Conservation (phyloP, 352 stramenopile species). For the Thalassiosira mediterranea region DNA sequence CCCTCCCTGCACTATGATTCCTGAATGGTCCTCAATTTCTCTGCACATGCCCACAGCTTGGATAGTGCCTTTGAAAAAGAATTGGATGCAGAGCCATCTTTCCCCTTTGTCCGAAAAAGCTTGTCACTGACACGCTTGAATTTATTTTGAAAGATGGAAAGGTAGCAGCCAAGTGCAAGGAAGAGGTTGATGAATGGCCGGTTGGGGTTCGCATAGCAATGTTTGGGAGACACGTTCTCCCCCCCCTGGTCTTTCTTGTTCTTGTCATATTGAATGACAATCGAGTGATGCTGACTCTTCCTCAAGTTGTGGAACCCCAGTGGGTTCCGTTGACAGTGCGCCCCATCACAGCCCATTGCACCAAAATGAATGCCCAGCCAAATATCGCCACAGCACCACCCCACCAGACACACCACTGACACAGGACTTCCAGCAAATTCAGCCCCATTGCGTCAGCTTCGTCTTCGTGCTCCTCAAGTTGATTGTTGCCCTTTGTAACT, state of each 20-base stretch:
- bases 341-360: constrained; percentile 46
- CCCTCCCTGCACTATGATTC: constrained; percentile 10
- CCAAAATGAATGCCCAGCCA: constrained; percentile 24
- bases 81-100: constrained; percentile 12
- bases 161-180: constrained; percentile 28
- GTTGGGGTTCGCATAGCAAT: constrained; percentile 44
- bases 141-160: constrained; percentile 13
- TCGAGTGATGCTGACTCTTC: background rate
- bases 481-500: constrained; percentile 11
- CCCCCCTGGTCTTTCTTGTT: constrained; percentile 40
- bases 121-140: constrained; percentile 10
- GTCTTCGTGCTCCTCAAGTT: constrained; percentile 27
- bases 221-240: constrained; percentile 31
- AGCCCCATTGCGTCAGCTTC: constrained; percentile 38
- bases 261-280: constrained; percentile 31
- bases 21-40: background rate
- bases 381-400: constrained; percentile 17
- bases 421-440: constrained; percentile 17
- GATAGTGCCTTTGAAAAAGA: constrained; percentile 29
- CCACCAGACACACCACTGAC: constrained; percentile 32
- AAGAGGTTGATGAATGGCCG: constrained; percentile 11
- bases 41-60: background rate
- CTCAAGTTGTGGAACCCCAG: constrained; percentile 36
- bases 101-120: constrained; percentile 24
- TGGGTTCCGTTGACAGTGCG: constrained; percentile 18